phyloP scores from a whole-genome alignment of 2,329 filamentous ascomycete species.

The Stagonosporopsis rhizophila region DNA sequence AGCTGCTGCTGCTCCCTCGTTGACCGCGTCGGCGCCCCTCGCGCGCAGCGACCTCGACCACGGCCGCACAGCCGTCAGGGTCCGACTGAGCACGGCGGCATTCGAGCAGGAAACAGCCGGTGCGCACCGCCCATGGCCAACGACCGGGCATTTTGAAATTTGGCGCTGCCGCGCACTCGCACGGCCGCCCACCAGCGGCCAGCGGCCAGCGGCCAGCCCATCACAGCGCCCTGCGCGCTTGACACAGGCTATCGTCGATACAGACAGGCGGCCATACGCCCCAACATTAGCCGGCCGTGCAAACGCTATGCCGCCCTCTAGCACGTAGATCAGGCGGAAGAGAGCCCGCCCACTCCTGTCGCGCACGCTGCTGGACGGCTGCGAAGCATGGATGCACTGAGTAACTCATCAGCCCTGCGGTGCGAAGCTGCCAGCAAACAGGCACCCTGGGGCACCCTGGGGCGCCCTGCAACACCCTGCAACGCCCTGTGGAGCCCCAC shows the following conservation, averaged over 20 bases:
- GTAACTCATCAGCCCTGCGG: not conserved
- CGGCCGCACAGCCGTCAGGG: constrained; percentile 14
- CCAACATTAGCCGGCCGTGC: constrained; percentile 32
- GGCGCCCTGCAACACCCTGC: not conserved
- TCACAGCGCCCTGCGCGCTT: constrained; percentile 20
- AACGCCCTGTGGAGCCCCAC: not conserved
- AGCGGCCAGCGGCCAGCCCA: constrained; percentile 3
- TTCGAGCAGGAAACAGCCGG: constrained; percentile 31
- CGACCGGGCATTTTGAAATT: constrained; percentile 10
- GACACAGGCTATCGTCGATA: constrained; percentile 2
- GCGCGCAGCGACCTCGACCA: constrained; percentile 15
- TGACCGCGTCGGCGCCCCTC: constrained; percentile 21
- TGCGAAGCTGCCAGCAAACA: constrained; percentile 5
- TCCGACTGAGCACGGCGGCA: constrained; percentile 23
- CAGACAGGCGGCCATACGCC: not conserved
- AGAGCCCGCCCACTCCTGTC: constrained; percentile 37
- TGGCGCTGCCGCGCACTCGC: constrained; percentile 11
- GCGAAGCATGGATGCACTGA: constrained; percentile 23
- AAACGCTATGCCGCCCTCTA: constrained; percentile 33
- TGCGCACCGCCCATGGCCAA: constrained; percentile 3
- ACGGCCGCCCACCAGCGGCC: constrained; percentile 1
- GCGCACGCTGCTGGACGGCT: constrained; percentile 16
- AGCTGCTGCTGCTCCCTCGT: constrained; percentile 19
- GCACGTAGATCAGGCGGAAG: constrained; percentile 39
- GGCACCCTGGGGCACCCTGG: not conserved